A percentile compares a stretch with the other conserved stretches of the same genome.
These are phyloP conservation scores for Trichoderma endophyticum DNA, from an alignment of 2,329 filamentous ascomycete species.

Conservation along the genomic window DNA sequence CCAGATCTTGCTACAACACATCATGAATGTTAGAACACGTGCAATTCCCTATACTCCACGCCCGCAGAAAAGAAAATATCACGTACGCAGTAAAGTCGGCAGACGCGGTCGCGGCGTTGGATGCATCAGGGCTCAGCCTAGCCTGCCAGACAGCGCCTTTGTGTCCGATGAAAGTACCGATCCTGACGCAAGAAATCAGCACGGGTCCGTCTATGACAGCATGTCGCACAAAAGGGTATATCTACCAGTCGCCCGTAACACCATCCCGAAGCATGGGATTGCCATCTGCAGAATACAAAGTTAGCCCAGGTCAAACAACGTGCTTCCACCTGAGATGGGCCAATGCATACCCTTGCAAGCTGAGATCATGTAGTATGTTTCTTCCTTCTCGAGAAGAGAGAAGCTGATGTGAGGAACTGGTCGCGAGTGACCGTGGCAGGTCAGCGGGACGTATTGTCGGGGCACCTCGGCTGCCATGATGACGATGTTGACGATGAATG, in stretches of 20 bases:
- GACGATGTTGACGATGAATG: neutral
- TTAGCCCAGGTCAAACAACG: neutral
- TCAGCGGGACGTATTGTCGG: constrained; percentile 75
- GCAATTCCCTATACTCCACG: neutral
- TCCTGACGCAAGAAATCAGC: constrained; percentile 53
- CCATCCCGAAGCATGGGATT: constrained; percentile 98
- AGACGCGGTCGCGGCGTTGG: constrained; percentile 85
- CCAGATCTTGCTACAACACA: constrained; percentile 80
- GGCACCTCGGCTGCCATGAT: constrained; percentile 37
- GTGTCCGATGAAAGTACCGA: constrained; percentile 96
- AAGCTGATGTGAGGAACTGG: constrained; percentile 91
- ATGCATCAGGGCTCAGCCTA: constrained; percentile 81
- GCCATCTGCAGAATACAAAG: constrained; percentile 61
- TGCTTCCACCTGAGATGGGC: neutral
- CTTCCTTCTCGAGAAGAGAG: constrained; percentile 76
- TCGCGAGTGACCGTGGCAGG: constrained; percentile 90
- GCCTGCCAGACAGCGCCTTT: constrained; percentile 98
- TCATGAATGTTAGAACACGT: neutral
- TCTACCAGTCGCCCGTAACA: constrained; percentile 82
- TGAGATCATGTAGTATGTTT: constrained; percentile 87
- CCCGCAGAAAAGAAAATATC: neutral
- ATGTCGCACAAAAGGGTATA: neutral
- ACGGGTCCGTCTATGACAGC: neutral
- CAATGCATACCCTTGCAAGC: constrained; percentile 73
- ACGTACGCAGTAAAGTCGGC: constrained; percentile 91